phyloP scores from a whole-genome alignment of 225 moss, liverwort and hornwort genomes.

The Polytrichum formosum region DNA sequence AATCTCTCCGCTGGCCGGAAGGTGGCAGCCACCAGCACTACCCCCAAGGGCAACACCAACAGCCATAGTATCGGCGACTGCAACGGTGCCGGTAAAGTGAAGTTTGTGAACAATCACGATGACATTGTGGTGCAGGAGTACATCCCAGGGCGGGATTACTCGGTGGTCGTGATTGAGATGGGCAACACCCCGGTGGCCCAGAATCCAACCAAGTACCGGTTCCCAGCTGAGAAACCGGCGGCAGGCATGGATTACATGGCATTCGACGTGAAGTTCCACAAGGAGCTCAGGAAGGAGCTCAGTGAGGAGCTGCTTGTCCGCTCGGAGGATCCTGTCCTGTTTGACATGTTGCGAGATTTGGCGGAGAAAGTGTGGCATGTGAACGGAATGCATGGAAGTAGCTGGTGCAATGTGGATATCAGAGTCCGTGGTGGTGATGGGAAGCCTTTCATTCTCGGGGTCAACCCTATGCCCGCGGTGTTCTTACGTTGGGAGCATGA shows the following conservation, averaged over 20 bases:
- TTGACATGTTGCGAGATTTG: slow-evolving; percentile 3
- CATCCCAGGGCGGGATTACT: slow-evolving; percentile 5
- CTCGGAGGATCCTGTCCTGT: not conserved
- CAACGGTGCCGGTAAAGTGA: not conserved
- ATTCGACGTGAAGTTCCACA: not conserved
- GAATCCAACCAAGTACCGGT: not conserved
- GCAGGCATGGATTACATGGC: not conserved
- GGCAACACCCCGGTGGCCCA: slow-evolving; percentile 7
- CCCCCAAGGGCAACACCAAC: not conserved
- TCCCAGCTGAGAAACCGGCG: not conserved
- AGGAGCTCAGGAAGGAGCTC: not conserved
- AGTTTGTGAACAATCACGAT: not conserved
- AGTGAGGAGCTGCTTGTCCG: not conserved
- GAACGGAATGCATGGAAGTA: slow-evolving; percentile 4
- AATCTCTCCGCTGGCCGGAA: not conserved
- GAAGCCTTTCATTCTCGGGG: not conserved
- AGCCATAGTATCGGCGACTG: not conserved
- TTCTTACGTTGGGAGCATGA: slow-evolving; percentile 6
- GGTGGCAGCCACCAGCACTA: not conserved
- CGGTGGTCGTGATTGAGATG: not conserved
- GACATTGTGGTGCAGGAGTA: slow-evolving; percentile 10
- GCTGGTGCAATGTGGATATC: slow-evolving; percentile 8
- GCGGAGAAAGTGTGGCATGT: slow-evolving; percentile 10
- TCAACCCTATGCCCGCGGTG: not conserved
- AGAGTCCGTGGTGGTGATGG: not conserved